These are phyloP conservation scores for Schwanniomyces polymorphus DNA, from an alignment of 805 yeast genomes.

Conservation along the genomic window DNA sequence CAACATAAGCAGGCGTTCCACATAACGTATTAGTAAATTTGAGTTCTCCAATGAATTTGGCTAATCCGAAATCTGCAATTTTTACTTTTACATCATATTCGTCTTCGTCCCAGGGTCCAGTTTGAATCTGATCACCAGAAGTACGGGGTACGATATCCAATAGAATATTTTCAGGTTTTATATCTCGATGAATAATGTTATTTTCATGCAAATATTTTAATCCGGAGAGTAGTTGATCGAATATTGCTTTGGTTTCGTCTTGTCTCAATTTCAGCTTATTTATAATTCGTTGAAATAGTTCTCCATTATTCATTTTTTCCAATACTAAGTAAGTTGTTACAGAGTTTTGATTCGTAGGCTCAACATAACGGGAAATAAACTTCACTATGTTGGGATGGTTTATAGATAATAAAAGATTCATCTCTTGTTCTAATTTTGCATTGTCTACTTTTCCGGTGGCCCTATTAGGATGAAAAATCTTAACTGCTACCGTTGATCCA, in stretches of 20 bases:
- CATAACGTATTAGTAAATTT: conserved; percentile 76
- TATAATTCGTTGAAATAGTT: conserved; percentile 70
- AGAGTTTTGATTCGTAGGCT: conserved; percentile 50
- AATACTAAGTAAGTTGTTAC: conserved; percentile 62
- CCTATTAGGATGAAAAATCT: conserved; percentile 64
- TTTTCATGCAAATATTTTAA: conserved; percentile 37
- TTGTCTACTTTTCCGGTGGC: conserved; percentile 28
- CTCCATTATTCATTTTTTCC: conserved; percentile 76
- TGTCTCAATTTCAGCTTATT: conserved; percentile 61
- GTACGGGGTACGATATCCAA: conserved; percentile 51
- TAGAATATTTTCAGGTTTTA: conserved; percentile 45
- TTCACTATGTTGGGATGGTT: conserved; percentile 72
- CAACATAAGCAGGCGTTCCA: conserved; percentile 87
- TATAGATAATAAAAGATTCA: conserved; percentile 61
- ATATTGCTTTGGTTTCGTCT: conserved; percentile 61
- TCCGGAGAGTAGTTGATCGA: conserved; percentile 46
- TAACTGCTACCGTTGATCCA: conserved; percentile 69
- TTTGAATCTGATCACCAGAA: conserved; percentile 23
- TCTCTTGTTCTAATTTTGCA: conserved; percentile 58
- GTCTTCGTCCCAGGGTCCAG: conserved; percentile 59
- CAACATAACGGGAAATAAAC: conserved; percentile 57
- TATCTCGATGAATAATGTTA: conserved; percentile 45
- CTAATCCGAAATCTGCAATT: conserved; percentile 81
- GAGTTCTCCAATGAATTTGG: conserved; percentile 67
- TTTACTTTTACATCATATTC: conserved; percentile 68